phyloP scores from a whole-genome alignment of 2,329 filamentous ascomycete species.

The Arthrobotrys megalospora region DNA sequence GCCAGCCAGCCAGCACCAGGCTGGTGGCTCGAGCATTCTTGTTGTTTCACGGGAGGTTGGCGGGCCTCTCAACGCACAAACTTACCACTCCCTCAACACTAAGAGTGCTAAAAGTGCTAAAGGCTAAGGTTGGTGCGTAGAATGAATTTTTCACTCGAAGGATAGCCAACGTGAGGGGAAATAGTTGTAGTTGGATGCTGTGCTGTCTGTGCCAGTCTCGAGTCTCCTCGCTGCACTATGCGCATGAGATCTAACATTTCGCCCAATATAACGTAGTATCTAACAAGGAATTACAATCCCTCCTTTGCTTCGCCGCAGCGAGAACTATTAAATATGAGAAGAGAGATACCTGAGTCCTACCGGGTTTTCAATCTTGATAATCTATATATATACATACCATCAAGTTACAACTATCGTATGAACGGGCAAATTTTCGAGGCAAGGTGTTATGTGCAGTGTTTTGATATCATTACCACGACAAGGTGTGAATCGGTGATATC shows the following conservation, averaged over 20 bases:
- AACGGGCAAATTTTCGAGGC: not conserved
- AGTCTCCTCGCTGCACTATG: not conserved
- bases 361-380: not conserved
- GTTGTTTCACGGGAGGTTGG: not conserved
- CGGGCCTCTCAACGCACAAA: not conserved
- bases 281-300: not conserved
- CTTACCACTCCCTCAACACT: constrained; percentile 12
- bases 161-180: not conserved
- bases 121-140: no score
- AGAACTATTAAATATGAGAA: not conserved
- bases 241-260: not conserved
- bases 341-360: not conserved
- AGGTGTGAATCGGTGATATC: not conserved
- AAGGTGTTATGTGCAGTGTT: no score
- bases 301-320: not conserved
- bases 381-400: not conserved
- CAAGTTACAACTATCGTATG: not conserved
- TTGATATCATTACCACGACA: no score
- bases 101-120: not conserved
- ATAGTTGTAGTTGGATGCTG: not conserved
- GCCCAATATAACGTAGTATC: not conserved
- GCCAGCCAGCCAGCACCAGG: not conserved
- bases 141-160: not conserved
- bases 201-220: no score
- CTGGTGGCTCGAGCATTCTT: constrained; percentile 16